Evolutionary conservation across 2,329 filamentous ascomycete genomes (phyloP).

Genomic region (Fusarium robinianum): DNA sequence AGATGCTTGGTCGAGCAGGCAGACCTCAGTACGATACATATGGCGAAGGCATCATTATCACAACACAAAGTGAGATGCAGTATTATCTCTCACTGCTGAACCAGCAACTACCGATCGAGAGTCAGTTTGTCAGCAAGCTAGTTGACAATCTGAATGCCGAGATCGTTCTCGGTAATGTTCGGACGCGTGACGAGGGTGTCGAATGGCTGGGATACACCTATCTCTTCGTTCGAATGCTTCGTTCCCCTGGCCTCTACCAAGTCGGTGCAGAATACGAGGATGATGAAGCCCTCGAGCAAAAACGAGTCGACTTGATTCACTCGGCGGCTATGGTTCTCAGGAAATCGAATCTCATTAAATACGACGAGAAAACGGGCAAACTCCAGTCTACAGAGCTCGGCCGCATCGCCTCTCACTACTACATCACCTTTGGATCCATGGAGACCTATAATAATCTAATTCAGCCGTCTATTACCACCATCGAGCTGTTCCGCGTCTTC

Average conservation of each 20-base stretch:
- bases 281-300: constrained; percentile 89
- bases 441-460: constrained; percentile 95
- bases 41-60: constrained; percentile 98
- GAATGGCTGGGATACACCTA: constrained; percentile 99
- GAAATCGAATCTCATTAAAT: constrained; percentile 87
- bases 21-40: constrained; percentile 97
- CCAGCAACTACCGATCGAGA: constrained; percentile 96
- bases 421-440: constrained; percentile 97
- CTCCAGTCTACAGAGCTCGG: constrained; percentile 92
- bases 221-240: constrained; percentile 95
- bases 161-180: constrained; percentile 90
- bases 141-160: constrained; percentile 97
- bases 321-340: constrained; percentile 87
- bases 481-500: constrained; percentile 96
- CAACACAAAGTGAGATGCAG: constrained; percentile 90
- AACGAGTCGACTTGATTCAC: constrained; percentile 95
- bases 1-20: constrained; percentile 98
- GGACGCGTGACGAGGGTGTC: constrained; percentile 92
- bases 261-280: constrained; percentile 95
- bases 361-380: constrained; percentile 90
- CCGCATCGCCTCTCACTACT: constrained; percentile 96
- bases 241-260: constrained; percentile 91
- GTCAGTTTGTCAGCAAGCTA: constrained; percentile 89
- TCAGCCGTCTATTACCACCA: constrained; percentile 87
- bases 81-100: constrained; percentile 97